Conservation (phyloP, 2,329 filamentous ascomycete genomes). For the Pyrenophora tritici-repentis region DNA sequence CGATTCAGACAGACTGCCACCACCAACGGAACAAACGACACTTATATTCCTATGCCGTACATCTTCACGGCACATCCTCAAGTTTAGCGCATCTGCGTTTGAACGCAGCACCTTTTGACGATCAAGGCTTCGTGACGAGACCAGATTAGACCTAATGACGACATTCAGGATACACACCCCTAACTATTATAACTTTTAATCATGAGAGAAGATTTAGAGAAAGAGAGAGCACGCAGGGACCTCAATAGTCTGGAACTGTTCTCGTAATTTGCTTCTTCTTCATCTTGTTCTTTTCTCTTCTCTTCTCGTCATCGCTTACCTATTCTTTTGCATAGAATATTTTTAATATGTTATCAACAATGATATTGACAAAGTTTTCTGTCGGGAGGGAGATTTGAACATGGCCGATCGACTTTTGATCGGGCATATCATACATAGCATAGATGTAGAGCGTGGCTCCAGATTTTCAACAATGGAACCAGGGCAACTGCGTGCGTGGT, state of each 20-base stretch:
- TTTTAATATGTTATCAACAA: neutral
- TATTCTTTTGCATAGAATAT: neutral
- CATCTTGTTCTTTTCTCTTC: no score
- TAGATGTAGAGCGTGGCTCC: neutral
- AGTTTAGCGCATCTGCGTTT: conserved; percentile 2
- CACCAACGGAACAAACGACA: neutral
- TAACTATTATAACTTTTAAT: neutral
- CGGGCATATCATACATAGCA: neutral
- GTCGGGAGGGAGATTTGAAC: neutral
- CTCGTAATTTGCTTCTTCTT: no score
- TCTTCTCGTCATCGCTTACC: neutral
- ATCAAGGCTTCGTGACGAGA: neutral
- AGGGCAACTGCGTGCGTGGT: conserved; percentile 21
- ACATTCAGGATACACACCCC: neutral
- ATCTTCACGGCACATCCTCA: conserved; percentile 1
- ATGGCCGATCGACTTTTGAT: neutral
- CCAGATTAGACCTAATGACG: conserved; percentile 4
- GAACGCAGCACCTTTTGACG: neutral
- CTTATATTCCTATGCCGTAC: neutral
- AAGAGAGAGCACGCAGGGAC: no score
- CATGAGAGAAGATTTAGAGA: neutral
- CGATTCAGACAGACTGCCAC: neutral
- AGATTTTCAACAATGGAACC: neutral
- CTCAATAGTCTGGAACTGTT: no score
- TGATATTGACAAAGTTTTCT: neutral